phyloP scores from a whole-genome alignment of 2,329 filamentous ascomycete species.

The Colletotrichum brevisporum region DNA sequence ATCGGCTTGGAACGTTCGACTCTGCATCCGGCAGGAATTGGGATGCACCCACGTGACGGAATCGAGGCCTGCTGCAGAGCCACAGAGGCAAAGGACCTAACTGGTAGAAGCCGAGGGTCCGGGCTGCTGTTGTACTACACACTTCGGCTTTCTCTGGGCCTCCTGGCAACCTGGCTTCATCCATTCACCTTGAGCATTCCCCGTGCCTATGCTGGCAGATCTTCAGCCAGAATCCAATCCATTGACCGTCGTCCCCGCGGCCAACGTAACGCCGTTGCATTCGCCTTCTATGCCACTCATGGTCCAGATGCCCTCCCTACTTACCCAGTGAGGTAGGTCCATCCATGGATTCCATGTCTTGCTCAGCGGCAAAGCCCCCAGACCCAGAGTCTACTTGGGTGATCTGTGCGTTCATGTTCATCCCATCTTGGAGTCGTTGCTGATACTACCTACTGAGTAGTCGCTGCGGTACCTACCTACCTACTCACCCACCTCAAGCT shows the following conservation, averaged over 20 bases:
- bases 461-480: background rate
- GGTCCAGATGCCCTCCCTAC: too few relatives aligned
- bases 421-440: conserved; percentile 9
- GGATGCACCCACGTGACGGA: conserved; percentile 28
- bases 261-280: too few relatives aligned
- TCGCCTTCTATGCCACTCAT: too few relatives aligned
- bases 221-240: too few relatives aligned
- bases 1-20: conserved; percentile 25
- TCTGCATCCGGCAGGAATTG: conserved; percentile 26
- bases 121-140: background rate
- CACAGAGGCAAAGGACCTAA: background rate
- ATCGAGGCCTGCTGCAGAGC: background rate
- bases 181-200: too few relatives aligned
- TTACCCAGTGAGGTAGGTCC: too few relatives aligned
- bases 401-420: conserved; percentile 17
- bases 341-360: too few relatives aligned
- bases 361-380: too few relatives aligned
- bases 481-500: background rate
- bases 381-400: background rate
- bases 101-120: background rate
- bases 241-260: too few relatives aligned
- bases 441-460: background rate
- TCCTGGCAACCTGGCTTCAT: too few relatives aligned
- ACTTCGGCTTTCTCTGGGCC: too few relatives aligned
- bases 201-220: too few relatives aligned